These are phyloP conservation scores for Astrephomene gubernaculifera DNA, from an alignment of 139 green algal genomes.

Conservation along the genomic window DNA sequence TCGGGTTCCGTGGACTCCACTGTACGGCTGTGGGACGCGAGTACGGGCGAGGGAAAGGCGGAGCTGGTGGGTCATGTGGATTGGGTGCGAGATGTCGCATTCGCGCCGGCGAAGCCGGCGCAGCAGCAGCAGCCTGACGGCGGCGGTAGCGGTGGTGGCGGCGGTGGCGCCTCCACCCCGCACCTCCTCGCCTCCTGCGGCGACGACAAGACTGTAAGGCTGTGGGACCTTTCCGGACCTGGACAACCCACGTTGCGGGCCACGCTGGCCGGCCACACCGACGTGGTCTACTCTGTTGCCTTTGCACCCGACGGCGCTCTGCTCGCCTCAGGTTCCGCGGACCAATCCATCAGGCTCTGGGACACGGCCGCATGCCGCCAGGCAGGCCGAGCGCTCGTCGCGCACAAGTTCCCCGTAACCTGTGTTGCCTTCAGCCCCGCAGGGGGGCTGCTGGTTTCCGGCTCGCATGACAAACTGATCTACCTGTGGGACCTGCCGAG, in stretches of 20 bases:
- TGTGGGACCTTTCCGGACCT: neutral
- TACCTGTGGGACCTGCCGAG: slow-evolving; percentile 26
- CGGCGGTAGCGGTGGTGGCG: too few species aligned
- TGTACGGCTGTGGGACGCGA: slow-evolving; percentile 49
- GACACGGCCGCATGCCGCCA: neutral
- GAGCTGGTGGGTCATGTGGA: slow-evolving; percentile 33
- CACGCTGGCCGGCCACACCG: neutral
- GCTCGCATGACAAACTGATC: slow-evolving; percentile 20
- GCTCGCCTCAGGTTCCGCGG: neutral
- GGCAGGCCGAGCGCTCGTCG: neutral
- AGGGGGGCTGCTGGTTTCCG: neutral
- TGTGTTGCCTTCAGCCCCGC: neutral
- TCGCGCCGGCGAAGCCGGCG: neutral
- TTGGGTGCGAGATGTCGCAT: slow-evolving; percentile 37
- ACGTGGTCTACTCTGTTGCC: neutral
- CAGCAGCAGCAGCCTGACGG: too few species aligned
- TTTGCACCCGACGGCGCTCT: neutral
- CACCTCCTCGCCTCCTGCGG: slow-evolving; percentile 29
- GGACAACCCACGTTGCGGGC: neutral
- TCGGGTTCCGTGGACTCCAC: slow-evolving; percentile 38
- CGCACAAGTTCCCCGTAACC: slow-evolving; percentile 11
- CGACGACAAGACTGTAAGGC: slow-evolving; percentile 28
- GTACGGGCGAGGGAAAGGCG: slow-evolving; percentile 38
- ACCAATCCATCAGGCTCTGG: slow-evolving; percentile 12
- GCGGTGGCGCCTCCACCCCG: neutral